A percentile compares a stretch with the other conserved stretches of the same genome.
Evolutionary conservation across 495 filamentous ascomycete genomes (phyloP).

Genomic region (Lophium mytilinum): DNA sequence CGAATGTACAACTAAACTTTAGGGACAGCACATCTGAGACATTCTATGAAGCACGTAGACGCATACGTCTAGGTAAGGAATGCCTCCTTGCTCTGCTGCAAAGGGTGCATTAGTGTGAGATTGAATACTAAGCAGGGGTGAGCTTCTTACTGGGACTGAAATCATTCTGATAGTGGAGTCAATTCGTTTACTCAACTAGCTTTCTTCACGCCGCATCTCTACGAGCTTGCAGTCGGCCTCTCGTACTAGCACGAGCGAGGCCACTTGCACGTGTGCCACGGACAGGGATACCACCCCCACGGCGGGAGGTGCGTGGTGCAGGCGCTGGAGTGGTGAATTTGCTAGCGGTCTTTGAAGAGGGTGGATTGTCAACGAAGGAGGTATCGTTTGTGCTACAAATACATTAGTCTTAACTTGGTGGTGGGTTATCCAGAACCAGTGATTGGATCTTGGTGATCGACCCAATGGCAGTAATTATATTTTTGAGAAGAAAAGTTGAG

Average conservation of each 20-base stretch:
- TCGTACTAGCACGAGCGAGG: conserved; percentile 25
- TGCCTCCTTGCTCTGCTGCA: no score
- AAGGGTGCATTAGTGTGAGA: no score
- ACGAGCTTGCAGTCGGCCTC: conserved; percentile 4
- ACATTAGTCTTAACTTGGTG: conserved; percentile 17
- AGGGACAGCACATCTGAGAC: no score
- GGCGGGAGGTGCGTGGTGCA: conserved; percentile 6
- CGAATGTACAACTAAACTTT: no score
- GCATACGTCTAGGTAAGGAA: no score
- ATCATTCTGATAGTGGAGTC: no score
- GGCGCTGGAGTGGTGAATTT: conserved; percentile 52
- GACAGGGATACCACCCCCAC: conserved; percentile 20
- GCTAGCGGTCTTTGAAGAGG: conserved; percentile 59
- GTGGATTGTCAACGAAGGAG: conserved; percentile 84
- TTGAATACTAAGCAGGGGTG: no score
- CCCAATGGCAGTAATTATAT: not conserved
- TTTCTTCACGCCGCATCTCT: no score
- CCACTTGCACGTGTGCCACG: conserved; percentile 24
- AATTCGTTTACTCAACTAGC: no score
- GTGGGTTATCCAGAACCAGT: not conserved
- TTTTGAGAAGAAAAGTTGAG: not conserved
- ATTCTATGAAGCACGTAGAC: no score
- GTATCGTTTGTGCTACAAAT: conserved; percentile 77
- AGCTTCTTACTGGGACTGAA: no score
- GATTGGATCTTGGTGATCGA: not conserved